Evolutionary conservation across 257 asterid genomes (phyloP).

Genomic region (Solanum rostratum): DNA sequence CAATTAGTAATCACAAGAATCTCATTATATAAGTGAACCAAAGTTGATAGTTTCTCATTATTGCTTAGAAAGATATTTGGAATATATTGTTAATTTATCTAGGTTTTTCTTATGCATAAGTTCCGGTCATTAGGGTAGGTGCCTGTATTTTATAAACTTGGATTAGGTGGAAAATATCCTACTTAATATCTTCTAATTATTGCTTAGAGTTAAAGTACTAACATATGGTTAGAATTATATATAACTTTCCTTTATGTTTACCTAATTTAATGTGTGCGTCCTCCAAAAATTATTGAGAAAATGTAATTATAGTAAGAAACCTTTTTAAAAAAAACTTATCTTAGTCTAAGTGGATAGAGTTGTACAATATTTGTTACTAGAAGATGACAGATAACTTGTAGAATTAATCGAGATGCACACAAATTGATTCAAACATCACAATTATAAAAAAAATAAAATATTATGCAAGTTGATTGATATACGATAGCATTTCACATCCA

Average conservation of each 20-base stretch:
- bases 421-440: too few relatives aligned
- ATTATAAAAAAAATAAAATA: background rate
- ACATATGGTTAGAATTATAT: background rate
- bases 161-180: background rate
- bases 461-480: background rate
- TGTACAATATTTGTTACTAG: too few relatives aligned
- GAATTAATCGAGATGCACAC: too few relatives aligned
- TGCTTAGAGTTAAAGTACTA: background rate
- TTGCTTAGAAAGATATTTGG: background rate
- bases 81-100: background rate
- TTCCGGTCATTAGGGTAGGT: background rate
- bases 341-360: too few relatives aligned
- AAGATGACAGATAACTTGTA: too few relatives aligned
- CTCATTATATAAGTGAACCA: background rate
- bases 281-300: background rate
- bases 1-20: too few relatives aligned
- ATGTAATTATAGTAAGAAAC: background rate
- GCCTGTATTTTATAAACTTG: background rate
- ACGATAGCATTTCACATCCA: background rate
- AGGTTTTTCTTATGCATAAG: background rate
- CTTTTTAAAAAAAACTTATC: too few relatives aligned
- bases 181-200: background rate
- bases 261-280: background rate
- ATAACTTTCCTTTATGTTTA: background rate
- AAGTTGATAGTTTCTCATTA: background rate